Evolutionary conservation across 2,329 filamentous ascomycete species (phyloP), one percentile per base, ranked within the genome.

Genomic region (Cercospora sp.): DNA sequence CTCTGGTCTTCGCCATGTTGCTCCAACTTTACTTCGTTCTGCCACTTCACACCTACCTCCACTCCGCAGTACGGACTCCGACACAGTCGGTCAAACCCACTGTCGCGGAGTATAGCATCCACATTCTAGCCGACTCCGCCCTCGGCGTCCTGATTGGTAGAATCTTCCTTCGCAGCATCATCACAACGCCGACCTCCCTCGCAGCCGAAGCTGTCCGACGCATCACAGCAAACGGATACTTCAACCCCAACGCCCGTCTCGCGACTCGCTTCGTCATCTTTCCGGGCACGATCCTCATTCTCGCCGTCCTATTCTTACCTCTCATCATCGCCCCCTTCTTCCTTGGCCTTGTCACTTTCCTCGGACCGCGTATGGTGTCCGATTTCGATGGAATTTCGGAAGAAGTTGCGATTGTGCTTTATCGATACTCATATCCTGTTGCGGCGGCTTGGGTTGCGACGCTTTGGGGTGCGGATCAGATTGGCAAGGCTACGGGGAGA

Each of bases 51-150:
- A 94, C 93, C 0, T 92, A 94, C 76, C 85, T 91, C 78, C 65
- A 68, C 51, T 64, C 72, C 5, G 51, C 64, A 3, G n/a, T 69
- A 12, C 67, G 20, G 13, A 28, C 12, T 30, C 10, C 23, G 1
- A n/a, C 45, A 9, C 61, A 33, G 7, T 33, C 62, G 2, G 28
- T 20, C n/a, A 58, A 26, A 30, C 51, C 62, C n/a, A 40, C 55
- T 8, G 51, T 64, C 7, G 84, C 82, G 62, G 79, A 80, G 16
- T 92, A 96, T 76, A 91, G 90, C 7, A 88, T 98, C 51, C 91
- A 96, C 70, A 85, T 98, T 69, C 90, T 98, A 51, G 94, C 98
- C 77, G 90, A 94, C 67, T 99, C 94, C 93, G 97, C 94, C 0
- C 84, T 99, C 1, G 95, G 95, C 4, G 86, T 99, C 23, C 85